phyloP scores from a whole-genome alignment of 169 alveolate species.

The Plasmodium gallinaceum region DNA sequence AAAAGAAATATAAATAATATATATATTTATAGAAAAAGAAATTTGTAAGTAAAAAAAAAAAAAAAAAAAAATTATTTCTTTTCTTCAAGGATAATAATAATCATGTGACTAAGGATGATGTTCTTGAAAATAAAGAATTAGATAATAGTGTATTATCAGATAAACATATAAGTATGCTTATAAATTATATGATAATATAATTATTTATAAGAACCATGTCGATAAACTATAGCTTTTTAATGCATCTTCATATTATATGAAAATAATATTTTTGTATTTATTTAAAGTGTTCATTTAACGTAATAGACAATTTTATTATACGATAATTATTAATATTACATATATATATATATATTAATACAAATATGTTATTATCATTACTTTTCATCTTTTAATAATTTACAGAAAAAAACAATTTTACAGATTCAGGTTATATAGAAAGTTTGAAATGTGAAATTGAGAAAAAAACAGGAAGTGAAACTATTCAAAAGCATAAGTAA shows the following conservation, averaged over 20 bases:
- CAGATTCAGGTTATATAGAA: slow-evolving; percentile 40
- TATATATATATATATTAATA: background rate
- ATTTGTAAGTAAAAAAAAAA: slow-evolving; percentile 23
- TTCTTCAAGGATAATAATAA: background rate
- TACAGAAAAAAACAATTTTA: slow-evolving; percentile 21
- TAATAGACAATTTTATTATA: too few species aligned
- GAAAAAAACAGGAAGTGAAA: slow-evolving; percentile 6
- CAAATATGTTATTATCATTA: background rate
- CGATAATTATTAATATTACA: background rate
- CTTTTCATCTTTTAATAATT: background rate
- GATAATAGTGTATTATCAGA: slow-evolving; percentile 14
- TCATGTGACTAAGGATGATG: background rate
- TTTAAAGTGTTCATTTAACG: too few species aligned
- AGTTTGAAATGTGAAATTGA: slow-evolving; percentile 45
- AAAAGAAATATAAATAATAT: too few species aligned
- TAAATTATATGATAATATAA: background rate
- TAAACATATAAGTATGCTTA: slow-evolving; percentile 25
- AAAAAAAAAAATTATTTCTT: slow-evolving; percentile 11
- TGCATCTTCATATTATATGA: background rate
- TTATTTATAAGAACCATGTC: background rate
- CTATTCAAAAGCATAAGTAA: slow-evolving; percentile 50
- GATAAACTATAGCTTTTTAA: background rate
- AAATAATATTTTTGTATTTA: background rate
- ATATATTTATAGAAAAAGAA: background rate
- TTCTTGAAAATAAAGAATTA: background rate